Evolutionary conservation across 768 basidiomycete species (phyloP).

Genomic region (Leucocoprinus leucothites): DNA sequence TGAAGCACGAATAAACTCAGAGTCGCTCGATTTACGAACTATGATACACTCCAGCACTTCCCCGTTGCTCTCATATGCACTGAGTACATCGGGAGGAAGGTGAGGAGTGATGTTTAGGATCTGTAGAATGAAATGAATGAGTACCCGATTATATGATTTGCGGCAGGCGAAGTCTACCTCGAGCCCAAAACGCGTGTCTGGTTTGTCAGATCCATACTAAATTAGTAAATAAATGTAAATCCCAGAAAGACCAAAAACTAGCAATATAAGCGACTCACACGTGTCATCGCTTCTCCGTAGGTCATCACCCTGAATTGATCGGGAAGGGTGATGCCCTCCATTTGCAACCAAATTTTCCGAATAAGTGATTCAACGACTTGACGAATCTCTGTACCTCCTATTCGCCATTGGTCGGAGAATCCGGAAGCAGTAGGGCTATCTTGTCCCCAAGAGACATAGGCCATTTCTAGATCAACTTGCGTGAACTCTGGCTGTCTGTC

Average conservation of each 20-base stretch:
- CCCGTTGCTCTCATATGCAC: conserved; percentile 11
- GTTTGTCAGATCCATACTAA: conserved; percentile 93
- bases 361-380: conserved; percentile 75
- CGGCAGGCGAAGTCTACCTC: conserved; percentile 51
- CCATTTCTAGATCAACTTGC: conserved; percentile 96
- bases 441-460: conserved; percentile 82
- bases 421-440: conserved; percentile 18
- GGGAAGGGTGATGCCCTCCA: conserved; percentile 62
- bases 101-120: conserved; percentile 39
- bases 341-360: conserved; percentile 68
- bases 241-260: conserved; percentile 16
- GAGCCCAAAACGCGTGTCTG: conserved; percentile 84
- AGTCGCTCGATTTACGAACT: conserved; percentile 37
- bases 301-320: conserved; percentile 77
- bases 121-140: conserved; percentile 26
- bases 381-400: conserved; percentile 84
- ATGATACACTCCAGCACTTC: conserved; percentile 45
- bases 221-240: conserved; percentile 9
- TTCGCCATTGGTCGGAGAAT: conserved; percentile 58
- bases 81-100: conserved; percentile 17
- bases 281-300: conserved; percentile 87
- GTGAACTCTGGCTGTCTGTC: conserved; percentile 98
- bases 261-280: conserved; percentile 45
- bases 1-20: conserved; percentile 41
- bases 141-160: conserved; percentile 14